These are phyloP conservation scores for Gamarada debralockiae DNA, from an alignment of 495 filamentous ascomycete species.

Conservation along the genomic window DNA sequence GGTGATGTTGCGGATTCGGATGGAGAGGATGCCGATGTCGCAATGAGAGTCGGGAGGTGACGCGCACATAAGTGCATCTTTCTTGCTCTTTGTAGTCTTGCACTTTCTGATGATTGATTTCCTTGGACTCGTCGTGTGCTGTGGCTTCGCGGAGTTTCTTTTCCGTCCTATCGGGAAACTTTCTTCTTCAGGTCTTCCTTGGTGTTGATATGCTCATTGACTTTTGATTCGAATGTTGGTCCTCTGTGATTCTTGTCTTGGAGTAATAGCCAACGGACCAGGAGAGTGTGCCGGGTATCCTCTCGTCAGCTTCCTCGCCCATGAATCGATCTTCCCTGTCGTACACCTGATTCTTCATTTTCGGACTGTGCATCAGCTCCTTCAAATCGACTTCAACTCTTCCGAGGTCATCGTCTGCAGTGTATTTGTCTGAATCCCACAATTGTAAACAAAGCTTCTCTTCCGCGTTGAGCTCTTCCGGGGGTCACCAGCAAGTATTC, in stretches of 20 bases:
- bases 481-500: slow-evolving; percentile 59
- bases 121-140: slow-evolving; percentile 44
- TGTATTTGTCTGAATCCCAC: slow-evolving; percentile 67
- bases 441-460: slow-evolving; percentile 63
- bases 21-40: slow-evolving; percentile 59
- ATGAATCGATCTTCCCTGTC: slow-evolving; percentile 56
- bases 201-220: slow-evolving; percentile 44
- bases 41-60: slow-evolving; percentile 52
- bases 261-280: slow-evolving; percentile 72
- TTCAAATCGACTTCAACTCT: slow-evolving; percentile 64
- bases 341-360: slow-evolving; percentile 49
- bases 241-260: slow-evolving; percentile 53
- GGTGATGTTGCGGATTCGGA: slow-evolving; percentile 72
- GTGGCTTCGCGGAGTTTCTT: slow-evolving; percentile 60
- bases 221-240: slow-evolving; percentile 51
- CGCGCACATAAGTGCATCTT: slow-evolving; percentile 51
- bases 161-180: slow-evolving; percentile 44
- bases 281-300: slow-evolving; percentile 63
- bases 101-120: slow-evolving; percentile 57
- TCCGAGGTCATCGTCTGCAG: slow-evolving; percentile 70
- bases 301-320: slow-evolving; percentile 55
- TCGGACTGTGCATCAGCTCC: slow-evolving; percentile 50
- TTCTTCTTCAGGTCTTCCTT: slow-evolving; percentile 49
- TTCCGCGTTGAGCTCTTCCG: slow-evolving; percentile 67
- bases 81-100: slow-evolving; percentile 54